A percentile compares a stretch with the other conserved stretches of the same genome.
These are phyloP conservation scores for Pisolithus sp. DNA, from an alignment of 768 basidiomycete species.

Conservation along the genomic window DNA sequence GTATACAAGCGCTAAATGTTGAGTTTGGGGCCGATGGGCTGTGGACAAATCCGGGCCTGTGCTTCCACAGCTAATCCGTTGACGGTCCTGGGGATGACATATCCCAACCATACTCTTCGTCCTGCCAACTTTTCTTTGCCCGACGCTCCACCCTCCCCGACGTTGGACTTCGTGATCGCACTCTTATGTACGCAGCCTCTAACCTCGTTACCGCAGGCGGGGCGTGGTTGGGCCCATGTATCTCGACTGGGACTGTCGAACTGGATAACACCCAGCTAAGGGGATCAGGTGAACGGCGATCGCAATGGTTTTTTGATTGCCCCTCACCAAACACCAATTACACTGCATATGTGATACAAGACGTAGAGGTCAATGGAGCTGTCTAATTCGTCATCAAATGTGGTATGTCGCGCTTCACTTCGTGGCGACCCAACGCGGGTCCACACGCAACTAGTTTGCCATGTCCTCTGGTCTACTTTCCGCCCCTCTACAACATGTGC, in stretches of 20 bases:
- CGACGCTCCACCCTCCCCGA: slow-evolving; percentile 39
- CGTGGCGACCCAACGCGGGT: not conserved
- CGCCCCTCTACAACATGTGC: slow-evolving; percentile 73
- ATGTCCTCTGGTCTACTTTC: slow-evolving; percentile 62
- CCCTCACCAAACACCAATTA: slow-evolving; percentile 69
- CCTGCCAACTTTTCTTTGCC: slow-evolving; percentile 41
- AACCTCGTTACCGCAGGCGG: slow-evolving; percentile 43
- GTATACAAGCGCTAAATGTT: too few relatives aligned
- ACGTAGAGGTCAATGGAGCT: slow-evolving; percentile 57
- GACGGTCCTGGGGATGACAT: slow-evolving; percentile 46
- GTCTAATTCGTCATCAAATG: slow-evolving; percentile 74
- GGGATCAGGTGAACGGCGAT: slow-evolving; percentile 54
- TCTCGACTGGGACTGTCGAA: slow-evolving; percentile 33
- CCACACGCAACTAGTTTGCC: slow-evolving; percentile 43
- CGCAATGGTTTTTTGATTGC: slow-evolving; percentile 58
- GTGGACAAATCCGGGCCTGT: too few relatives aligned
- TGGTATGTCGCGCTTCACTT: slow-evolving; percentile 31
- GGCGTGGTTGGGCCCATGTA: slow-evolving; percentile 44
- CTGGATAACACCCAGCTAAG: slow-evolving; percentile 52
- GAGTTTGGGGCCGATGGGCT: too few relatives aligned
- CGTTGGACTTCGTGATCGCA: slow-evolving; percentile 51
- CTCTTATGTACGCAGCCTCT: slow-evolving; percentile 44
- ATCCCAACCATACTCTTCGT: slow-evolving; percentile 74
- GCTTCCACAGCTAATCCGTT: slow-evolving; percentile 64
- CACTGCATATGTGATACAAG: slow-evolving; percentile 60